These are phyloP conservation scores for Entophlyctis luteolus DNA, from an alignment of 192 early-diverging fungal species.

Conservation along the genomic window DNA sequence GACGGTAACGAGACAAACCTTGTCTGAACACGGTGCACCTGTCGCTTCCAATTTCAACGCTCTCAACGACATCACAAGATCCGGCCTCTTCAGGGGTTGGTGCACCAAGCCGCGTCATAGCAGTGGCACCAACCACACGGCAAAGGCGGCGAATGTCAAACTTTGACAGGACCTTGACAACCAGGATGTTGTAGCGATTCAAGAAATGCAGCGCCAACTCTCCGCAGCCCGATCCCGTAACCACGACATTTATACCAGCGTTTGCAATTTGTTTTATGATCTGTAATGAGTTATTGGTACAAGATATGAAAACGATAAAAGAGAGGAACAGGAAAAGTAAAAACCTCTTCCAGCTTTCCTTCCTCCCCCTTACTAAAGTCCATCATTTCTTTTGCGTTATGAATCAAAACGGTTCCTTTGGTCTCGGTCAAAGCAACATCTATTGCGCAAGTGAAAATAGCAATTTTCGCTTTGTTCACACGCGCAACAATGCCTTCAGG, in stretches of 20 bases:
- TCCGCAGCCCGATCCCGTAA: conserved; percentile 83
- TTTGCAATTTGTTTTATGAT: conserved; percentile 84
- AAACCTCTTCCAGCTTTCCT: conserved; percentile 73
- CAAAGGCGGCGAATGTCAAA: conserved; percentile 95
- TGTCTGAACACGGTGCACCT: conserved; percentile 97
- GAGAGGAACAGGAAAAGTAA: not conserved
- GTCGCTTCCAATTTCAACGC: conserved; percentile 95
- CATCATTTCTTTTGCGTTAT: conserved; percentile 93
- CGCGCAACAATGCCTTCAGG: conserved; percentile 72
- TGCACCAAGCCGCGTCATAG: conserved; percentile 84
- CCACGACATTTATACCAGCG: conserved; percentile 86
- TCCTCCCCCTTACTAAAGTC: conserved; percentile 96
- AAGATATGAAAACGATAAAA: not conserved
- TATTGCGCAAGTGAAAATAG: conserved; percentile 89
- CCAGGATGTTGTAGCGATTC: conserved; percentile 87
- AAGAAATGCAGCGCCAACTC: conserved; percentile 93
- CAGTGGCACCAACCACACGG: conserved; percentile 86
- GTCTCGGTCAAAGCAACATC: conserved; percentile 95
- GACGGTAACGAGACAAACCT: conserved; percentile 29
- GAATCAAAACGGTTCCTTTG: conserved; percentile 97
- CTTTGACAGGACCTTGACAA: conserved; percentile 86
- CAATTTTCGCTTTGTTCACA: conserved; percentile 85
- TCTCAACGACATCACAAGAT: conserved; percentile 93
- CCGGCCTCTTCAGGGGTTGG: conserved; percentile 97
- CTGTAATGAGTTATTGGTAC: conserved; percentile 18